A percentile compares a stretch with the other conserved stretches of the same genome.
Evolutionary conservation across 2,329 filamentous ascomycete species (phyloP).

Genomic region (Colletotrichum chrysophilum): DNA sequence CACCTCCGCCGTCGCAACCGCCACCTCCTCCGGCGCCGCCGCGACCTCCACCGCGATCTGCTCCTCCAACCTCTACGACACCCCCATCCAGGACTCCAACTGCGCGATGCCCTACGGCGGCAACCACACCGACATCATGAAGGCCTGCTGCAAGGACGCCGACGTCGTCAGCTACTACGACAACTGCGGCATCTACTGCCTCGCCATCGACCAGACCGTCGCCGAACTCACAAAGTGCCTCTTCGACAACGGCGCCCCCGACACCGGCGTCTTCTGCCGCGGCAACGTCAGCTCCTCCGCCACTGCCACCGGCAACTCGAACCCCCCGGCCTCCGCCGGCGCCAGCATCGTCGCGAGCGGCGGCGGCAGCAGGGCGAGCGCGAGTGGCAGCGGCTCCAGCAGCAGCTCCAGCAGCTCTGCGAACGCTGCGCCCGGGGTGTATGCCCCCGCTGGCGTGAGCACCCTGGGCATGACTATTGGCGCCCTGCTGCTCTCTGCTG

Average conservation of each 20-base stretch:
- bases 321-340: conserved; percentile 33
- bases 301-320: conserved; percentile 35
- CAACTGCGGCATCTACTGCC: conserved; percentile 57
- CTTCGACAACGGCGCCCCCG: conserved; percentile 38
- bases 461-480: conserved; percentile 38
- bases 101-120: conserved; percentile 46
- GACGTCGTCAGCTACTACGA: conserved; percentile 49
- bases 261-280: conserved; percentile 49
- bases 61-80: conserved; percentile 38
- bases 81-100: conserved; percentile 47
- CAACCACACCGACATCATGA: conserved; percentile 48
- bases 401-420: background rate
- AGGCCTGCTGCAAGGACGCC: conserved; percentile 49
- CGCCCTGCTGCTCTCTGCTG: conserved; percentile 40
- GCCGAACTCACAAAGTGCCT: conserved; percentile 40
- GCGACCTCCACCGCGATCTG: background rate
- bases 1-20: background rate
- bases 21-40: background rate
- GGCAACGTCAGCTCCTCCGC: conserved; percentile 39
- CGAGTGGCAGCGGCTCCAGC: conserved; percentile 10
- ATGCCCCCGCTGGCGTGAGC: conserved; percentile 26
- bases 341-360: conserved; percentile 35
- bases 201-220: conserved; percentile 34
- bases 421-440: background rate
- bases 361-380: conserved; percentile 1